These are phyloP conservation scores for Skeletonema tropicum DNA, from an alignment of 108 stramenopile species.

Conservation along the genomic window DNA sequence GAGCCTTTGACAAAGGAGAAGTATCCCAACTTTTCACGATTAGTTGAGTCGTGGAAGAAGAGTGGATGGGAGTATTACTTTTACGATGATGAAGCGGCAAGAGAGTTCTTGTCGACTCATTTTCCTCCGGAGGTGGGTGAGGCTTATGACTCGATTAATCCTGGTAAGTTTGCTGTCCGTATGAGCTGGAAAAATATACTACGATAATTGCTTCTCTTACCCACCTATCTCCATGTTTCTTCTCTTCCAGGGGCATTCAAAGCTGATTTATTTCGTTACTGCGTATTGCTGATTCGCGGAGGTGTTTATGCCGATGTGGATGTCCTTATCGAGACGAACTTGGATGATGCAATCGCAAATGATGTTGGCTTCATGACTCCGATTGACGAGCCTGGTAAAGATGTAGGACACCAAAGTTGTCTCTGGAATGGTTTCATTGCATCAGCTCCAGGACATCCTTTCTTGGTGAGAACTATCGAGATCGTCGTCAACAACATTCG, in stretches of 20 bases:
- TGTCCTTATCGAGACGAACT: constrained; percentile 63
- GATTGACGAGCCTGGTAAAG: constrained; percentile 58
- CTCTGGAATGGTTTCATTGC: constrained; percentile 78
- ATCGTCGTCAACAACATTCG: constrained; percentile 73
- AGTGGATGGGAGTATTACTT: constrained; percentile 68
- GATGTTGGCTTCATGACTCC: constrained; percentile 71
- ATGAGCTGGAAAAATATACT: neutral
- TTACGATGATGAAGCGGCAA: constrained; percentile 60
- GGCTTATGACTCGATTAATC: constrained; percentile 59
- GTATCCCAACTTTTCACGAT: constrained; percentile 71
- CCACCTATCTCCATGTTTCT: neutral
- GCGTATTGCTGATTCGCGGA: constrained; percentile 66
- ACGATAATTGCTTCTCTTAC: neutral
- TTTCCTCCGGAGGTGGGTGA: constrained; percentile 67
- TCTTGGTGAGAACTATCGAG: constrained; percentile 52
- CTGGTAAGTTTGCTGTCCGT: constrained; percentile 9
- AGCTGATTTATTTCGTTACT: constrained; percentile 76
- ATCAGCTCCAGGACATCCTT: constrained; percentile 66
- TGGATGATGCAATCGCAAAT: constrained; percentile 55
- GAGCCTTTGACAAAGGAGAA: constrained; percentile 63
- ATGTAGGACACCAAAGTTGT: constrained; percentile 49
- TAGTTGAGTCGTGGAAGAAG: constrained; percentile 66
- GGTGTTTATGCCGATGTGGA: constrained; percentile 77
- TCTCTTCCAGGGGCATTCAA: constrained; percentile 47
- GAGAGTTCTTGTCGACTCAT: constrained; percentile 56